These are phyloP conservation scores for Chalciporus sphaerocephalus DNA, from an alignment of 768 basidiomycete genomes.

Conservation along the genomic window DNA sequence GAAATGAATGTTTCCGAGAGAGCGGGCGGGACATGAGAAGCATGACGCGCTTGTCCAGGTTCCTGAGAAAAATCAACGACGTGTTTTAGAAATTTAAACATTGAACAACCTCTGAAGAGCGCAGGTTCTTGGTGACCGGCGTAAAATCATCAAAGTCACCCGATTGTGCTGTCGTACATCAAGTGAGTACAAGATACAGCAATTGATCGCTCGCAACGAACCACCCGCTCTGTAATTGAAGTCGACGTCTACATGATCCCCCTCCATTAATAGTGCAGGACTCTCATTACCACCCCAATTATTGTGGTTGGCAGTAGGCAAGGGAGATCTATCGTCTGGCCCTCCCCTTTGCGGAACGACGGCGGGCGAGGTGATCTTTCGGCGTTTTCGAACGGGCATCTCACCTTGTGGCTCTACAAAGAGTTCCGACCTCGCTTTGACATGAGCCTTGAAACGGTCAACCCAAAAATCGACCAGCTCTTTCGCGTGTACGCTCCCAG, in stretches of 20 bases:
- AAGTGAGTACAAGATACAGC: constrained; percentile 6
- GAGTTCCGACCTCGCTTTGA: constrained; percentile 52
- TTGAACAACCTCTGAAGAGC: constrained; percentile 57
- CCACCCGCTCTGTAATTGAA: constrained; percentile 24
- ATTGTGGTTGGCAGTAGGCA: constrained; percentile 10
- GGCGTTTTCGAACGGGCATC: constrained; percentile 44
- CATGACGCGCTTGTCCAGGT: constrained; percentile 79
- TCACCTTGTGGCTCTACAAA: constrained; percentile 14
- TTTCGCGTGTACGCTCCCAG: constrained; percentile 60
- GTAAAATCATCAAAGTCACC: constrained; percentile 14
- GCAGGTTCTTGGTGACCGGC: constrained; percentile 25
- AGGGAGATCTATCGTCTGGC: background rate
- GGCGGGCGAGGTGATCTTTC: constrained; percentile 30
- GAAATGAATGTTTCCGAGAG: constrained; percentile 43
- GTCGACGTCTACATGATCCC: constrained; percentile 18
- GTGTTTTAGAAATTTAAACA: background rate
- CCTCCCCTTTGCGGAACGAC: background rate
- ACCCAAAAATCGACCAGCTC: constrained; percentile 73
- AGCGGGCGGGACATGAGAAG: constrained; percentile 52
- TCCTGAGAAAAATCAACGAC: constrained; percentile 46
- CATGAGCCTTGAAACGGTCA: constrained; percentile 64
- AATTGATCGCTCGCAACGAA: constrained; percentile 9
- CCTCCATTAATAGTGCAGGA: constrained; percentile 3
- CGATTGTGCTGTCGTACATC: constrained; percentile 21
- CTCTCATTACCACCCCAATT: constrained; percentile 14